Base-by-base conservation (phyloP, 2,329 filamentous ascomycete species). In the Talaromyces piceae region DNA sequence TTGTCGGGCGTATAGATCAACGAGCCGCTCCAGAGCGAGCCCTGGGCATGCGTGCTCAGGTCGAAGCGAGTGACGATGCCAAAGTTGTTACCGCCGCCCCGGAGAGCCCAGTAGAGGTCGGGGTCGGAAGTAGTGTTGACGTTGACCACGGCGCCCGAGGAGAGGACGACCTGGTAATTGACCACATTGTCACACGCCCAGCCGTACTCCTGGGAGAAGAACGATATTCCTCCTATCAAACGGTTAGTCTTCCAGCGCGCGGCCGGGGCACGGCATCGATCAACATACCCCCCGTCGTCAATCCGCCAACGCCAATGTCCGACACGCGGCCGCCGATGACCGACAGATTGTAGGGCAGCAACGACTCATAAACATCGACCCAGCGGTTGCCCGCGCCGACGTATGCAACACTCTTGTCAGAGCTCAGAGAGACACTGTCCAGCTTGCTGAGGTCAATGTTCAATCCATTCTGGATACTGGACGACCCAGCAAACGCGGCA, bases 401-500 rank as follows among this genome's bases (percentile, higher is more conserved):
- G 0, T 55, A 58, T 1, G 54, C 67, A 23, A 60, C 51, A 3
- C 58, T 60, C 23, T 61, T 58, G 47, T 71, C 62, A 1, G 54
- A 47, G 13, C 54, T 63, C 5, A 70, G 46, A 7, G 55, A 53
- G 11, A 69, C 56, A 3, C 54, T 47, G 28, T 66, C 63, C 51
- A 72, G 55, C 9, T 59, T 56, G 6, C 56, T 57, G 37, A 71
- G 58, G 52, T 62, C 62, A 41, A 71, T 65, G 9, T 61, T 66
- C 39, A 72, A 59, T 5, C 68, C 69, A 33, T 47, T 43, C 12
- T 55, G 31, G 27, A 53, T 7, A 63, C 44, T 55, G 13, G 51
- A 51, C n/a, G 44, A 41, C 25, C 47, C 53, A 16, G 75, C 69
- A 58, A 80, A 80, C 3, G 78, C 75, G 51, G 76, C 78, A 63